Base-by-base conservation (phyloP, 805 yeast genomes). In the Saccharomycopsis fodiens region DNA sequence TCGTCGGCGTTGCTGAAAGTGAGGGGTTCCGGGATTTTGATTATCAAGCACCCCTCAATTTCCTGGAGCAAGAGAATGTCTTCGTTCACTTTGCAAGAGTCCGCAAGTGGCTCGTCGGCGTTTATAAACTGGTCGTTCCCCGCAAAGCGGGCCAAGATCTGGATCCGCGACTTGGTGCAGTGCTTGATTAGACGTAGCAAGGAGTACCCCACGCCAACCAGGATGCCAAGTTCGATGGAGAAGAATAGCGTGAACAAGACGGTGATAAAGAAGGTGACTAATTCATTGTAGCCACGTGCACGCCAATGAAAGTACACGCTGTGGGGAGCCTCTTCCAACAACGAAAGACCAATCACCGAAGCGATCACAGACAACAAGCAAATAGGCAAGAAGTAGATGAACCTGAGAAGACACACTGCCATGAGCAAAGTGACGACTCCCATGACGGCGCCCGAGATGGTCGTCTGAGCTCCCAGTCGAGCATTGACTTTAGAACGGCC, bases 401-500 rank as follows among this genome's bases (percentile, higher is more conserved):
- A 72, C 22, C 74, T 75, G 57, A 87, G 63, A 36, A 87, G 62
- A 49, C 66, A 80, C 36, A 67, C 66, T 0, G 83, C 76, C 3
- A 86, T 79, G 15, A 85, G 52, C 39, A 88, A 62, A 0, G 96
- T 82, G 3, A 81, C 68, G 2, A 76, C n/a, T 0, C 95, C 91
- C 82, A 89, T 82, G 8, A 85, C 74, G 3, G 79, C 77, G 0
- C 95, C 95, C n/a, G 93, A 75, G 59, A 82, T 67, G 8, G 89
- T 89, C 0, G 96, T 85, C 52, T 76, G 77, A 0, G 94, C 97
- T 3, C 96, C 96, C 12, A 88, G 78, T 42, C 87, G 67, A 1
- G 89, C 83, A 64, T 91, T 91, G 48, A 91, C 80, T 57, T 85
- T 88, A 15, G 95, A 83, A 56, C 97, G 73, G 1, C 96, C 97